Base-by-base conservation (phyloP, 2,329 filamentous ascomycete genomes). In the Xylaria sp. region DNA sequence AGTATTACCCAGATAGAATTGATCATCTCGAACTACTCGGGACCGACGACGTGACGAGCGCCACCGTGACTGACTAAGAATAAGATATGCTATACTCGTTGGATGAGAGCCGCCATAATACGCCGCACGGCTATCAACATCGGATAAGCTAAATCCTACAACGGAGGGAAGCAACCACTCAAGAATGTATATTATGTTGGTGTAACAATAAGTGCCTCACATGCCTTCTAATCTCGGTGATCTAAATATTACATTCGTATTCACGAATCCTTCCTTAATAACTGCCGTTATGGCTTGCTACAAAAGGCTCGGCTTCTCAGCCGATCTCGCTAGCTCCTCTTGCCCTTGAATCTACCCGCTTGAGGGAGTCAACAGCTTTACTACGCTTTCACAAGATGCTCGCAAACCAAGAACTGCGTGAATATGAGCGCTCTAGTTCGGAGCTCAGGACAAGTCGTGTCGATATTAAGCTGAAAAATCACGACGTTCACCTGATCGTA, bases 381-480 rank as follows among this genome's bases (percentile, higher is more conserved):
- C 24, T 27, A 27, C 24, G 2, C 24, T 27, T 27, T 27, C 2
- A 27, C 39, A 45, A 45, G 39, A 45, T 45, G 39, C 39, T 45
- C 12, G 14, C 39, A 14, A 45, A 12, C 12, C 39, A 45, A n/a
- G 39, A 45, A 45, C 14, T 45, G 17, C 39, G 39, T 12, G 39
- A 45, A n/a, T 45, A 45, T n/a, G 39, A 45, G 17, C 39, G 39
- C 39, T 45, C 39, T 12, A 45, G 39, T 45, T 45, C 11, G 5
- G 39, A 45, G 11, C 14, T 45, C 12, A 45, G 39, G 17, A 14
- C 17, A 5, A 45, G 39, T 2, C 47, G 17, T 24, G 21, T 47
- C 17, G 42, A 58, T n/a, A 47, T 58, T 27, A 42, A 30, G 19
- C 21, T 58, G 19, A 58, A n/a, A n/a, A 58, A 27, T 47, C 34